Evolutionary conservation across 2,329 filamentous ascomycete species (phyloP), one percentile per base, ranked within the genome.

Genomic region (Paraconiothyrium sp.): DNA sequence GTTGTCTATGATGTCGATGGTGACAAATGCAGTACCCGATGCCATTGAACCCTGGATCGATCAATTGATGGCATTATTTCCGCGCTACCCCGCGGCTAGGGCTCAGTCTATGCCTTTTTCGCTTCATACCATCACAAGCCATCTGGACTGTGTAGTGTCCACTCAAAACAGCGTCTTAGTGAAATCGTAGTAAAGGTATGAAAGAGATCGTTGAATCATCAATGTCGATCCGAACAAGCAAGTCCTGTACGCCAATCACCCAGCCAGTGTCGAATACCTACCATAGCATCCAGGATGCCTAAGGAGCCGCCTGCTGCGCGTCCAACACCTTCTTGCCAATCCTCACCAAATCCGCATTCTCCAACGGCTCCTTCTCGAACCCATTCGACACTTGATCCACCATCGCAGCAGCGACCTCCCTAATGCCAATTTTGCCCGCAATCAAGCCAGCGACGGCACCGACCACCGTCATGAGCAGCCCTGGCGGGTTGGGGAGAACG

Each of bases 361-460:
- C 52, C n/a, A 60, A 47, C 34, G 58, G 49, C 27, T 60, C 51
- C 46, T 51, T 56, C 51, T 60, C 52, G 27, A 60, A 49, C 6
- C 58, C 58, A 27, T 60, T 50, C 8, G 27, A 39, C 13, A 48
- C 39, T 27, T 56, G 52, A 14, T 60, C 46, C 16, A 60, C 32
- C 51, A 60, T 51, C 9, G 58, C 51, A 43, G 46, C 46, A 24
- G 52, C 58, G 35, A 54, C 30, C 27, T 57, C 44, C 39, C 22
- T 35, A 7, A 56, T 24, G 4, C 44, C 49, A 37, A 60, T 44
- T 27, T 54, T 56, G 10, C 35, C 43, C n/a, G 43, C 46, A 10
- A 60, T 41, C 46, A 41, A 47, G 13, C 58, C 58, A 13, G 54
- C 30, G 5, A 51, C 24, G 6, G 46, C 34, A 10, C 54, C 47